phyloP scores from a whole-genome alignment of 2,329 filamentous ascomycete genomes.

The Neopestalotiopsis clavispora region DNA sequence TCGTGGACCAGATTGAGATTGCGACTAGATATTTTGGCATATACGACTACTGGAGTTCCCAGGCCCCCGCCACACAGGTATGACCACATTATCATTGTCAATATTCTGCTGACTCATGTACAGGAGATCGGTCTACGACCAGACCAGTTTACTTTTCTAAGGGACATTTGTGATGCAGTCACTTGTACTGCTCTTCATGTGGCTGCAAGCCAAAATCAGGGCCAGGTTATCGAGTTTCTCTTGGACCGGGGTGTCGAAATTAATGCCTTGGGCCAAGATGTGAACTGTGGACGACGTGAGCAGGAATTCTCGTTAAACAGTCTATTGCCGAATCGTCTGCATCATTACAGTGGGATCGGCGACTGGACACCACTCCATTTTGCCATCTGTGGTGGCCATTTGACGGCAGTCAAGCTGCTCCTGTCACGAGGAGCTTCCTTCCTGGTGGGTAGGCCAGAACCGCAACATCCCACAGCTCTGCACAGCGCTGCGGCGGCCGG shows the following conservation, averaged over 20 bases:
- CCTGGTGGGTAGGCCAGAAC: neutral
- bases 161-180: no score
- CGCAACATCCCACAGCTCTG: neutral
- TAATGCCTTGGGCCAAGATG: no score
- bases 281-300: neutral
- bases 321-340: neutral
- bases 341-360: neutral
- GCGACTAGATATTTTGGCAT: neutral
- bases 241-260: no score
- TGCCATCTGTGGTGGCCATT: neutral
- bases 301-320: neutral
- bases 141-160: no score
- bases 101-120: no score
- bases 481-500: neutral
- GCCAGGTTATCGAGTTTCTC: no score
- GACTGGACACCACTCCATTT: constrained; percentile 25
- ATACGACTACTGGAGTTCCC: no score
- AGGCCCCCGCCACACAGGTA: no score
- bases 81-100: no score
- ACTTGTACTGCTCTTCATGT: no score
- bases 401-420: neutral
- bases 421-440: constrained; percentile 5
- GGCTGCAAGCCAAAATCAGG: no score
- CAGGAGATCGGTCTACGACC: no score
- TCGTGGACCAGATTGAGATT: constrained; percentile 8